Base-by-base conservation (phyloP, 192 early-diverging fungal genomes). In the Backusella australiensis region DNA sequence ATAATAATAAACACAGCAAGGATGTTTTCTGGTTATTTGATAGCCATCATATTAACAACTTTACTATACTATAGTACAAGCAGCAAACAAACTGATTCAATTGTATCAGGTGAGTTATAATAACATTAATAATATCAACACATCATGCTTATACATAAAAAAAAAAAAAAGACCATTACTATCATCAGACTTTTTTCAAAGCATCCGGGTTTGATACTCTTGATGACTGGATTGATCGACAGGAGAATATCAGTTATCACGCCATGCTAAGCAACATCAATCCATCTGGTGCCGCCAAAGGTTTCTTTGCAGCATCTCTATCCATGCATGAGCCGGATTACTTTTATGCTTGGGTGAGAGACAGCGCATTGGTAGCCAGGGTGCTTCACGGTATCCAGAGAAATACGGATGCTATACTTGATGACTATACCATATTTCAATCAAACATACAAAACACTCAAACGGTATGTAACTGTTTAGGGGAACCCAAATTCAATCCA, bases 301-400 rank as follows among this genome's bases (percentile, higher is more conserved):
- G 81, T 19, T 78, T 78, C 71, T 56, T 82, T 42, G 77, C 74
- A 32, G 81, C 81, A 0, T 78, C 81, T 21, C 53, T 70, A 0
- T 76, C 74, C 14, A 78, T 72, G 1, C 65, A 67, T 21, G 67
- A 81, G 17, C 92, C 89, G 0, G 84, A 95, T 83, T 95, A 95
- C 84, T 95, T 85, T 63, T 96, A 93, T 66, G 63, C 85, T 6
- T 95, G 94, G 94, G 86, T 87, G 11, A 82, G 93, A 71, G 86
- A 84, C n/a, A 67, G 90, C 11, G 39, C 75, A 21, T 77, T 85
- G 8, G 65, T 67, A 12, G 70, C 39, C 49, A 34, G 66, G 6
- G 73, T 75, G 11, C 23, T 77, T 2, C 26, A 63, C 26, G 56
- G 56, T 12, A 11, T 26, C 19, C 72, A 79, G 21, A 41, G 36